Conservation (phyloP, 257 asterid species). For the Eucommia ulmoides region DNA sequence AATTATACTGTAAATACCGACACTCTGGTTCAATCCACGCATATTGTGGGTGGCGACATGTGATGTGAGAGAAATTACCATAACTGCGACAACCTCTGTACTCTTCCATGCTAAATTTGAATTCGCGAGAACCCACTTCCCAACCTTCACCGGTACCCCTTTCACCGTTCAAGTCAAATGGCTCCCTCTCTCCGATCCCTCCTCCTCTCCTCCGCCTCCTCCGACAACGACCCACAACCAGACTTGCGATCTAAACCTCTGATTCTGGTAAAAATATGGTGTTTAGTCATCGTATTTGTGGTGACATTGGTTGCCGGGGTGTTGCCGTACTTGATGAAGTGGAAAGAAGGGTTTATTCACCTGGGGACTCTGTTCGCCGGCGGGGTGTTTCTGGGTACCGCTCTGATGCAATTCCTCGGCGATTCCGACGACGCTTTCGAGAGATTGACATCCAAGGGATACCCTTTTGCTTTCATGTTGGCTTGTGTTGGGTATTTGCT, state of each 20-base stretch:
- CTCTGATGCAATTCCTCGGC: neutral
- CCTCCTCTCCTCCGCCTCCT: neutral
- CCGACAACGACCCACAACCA: neutral
- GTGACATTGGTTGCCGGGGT: neutral
- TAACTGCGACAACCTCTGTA: too few species aligned
- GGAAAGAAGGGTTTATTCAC: neutral
- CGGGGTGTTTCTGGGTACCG: neutral
- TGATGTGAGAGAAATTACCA: too few species aligned
- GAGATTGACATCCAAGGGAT: neutral
- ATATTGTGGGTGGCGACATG: too few species aligned
- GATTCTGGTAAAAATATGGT: neutral
- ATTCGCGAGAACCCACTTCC: too few species aligned
- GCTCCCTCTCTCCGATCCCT: neutral
- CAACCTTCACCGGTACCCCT: too few species aligned
- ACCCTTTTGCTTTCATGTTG: neutral
- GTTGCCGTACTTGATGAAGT: neutral
- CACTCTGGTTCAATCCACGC: too few species aligned
- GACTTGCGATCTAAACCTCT: neutral
- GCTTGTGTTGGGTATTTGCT: neutral
- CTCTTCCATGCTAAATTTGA: too few species aligned
- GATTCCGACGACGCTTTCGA: neutral
- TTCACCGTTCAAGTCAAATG: too few species aligned
- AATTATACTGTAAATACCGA: too few species aligned
- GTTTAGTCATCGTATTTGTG: neutral
- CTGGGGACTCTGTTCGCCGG: neutral